Conservation (phyloP, 129 eudicot species). For the carrot (Daucus carota) region DNA sequence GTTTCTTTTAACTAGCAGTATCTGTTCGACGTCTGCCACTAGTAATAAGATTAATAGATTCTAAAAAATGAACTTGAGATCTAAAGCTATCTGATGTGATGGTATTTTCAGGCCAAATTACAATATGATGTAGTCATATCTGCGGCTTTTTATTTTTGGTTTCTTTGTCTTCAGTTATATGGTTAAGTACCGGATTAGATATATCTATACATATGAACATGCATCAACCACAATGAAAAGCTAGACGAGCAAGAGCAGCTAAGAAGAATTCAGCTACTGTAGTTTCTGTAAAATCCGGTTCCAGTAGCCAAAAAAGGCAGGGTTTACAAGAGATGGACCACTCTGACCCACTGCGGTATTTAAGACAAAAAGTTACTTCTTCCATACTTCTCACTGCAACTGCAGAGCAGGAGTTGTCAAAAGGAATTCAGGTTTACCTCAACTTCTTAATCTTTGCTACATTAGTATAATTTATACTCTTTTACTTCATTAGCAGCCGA, state of each 20-base stretch:
- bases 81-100: not conserved
- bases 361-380: slow-evolving; percentile 50
- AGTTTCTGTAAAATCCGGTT: slow-evolving; percentile 50
- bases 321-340: slow-evolving; percentile 47
- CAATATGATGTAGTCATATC: not conserved
- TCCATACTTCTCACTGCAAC: slow-evolving; percentile 74
- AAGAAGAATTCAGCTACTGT: slow-evolving; percentile 59
- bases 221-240: slow-evolving; percentile 66
- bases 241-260: slow-evolving; percentile 60
- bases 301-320: slow-evolving; percentile 41
- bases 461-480: not conserved
- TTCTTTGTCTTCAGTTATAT: not conserved
- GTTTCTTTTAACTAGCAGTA: not conserved
- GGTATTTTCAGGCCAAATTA: not conserved
- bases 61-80: not conserved
- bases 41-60: not conserved
- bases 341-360: slow-evolving; percentile 63
- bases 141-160: not conserved
- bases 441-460: not conserved
- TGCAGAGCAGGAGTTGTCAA: slow-evolving; percentile 74
- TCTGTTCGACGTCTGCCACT: not conserved
- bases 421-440: slow-evolving; percentile 73
- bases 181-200: too few species aligned
- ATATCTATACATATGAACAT: slow-evolving; percentile 24
- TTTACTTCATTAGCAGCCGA: not conserved